phyloP scores from a whole-genome alignment of 371 early-diverging fungal species.

The Syncephalastrum sp. region DNA sequence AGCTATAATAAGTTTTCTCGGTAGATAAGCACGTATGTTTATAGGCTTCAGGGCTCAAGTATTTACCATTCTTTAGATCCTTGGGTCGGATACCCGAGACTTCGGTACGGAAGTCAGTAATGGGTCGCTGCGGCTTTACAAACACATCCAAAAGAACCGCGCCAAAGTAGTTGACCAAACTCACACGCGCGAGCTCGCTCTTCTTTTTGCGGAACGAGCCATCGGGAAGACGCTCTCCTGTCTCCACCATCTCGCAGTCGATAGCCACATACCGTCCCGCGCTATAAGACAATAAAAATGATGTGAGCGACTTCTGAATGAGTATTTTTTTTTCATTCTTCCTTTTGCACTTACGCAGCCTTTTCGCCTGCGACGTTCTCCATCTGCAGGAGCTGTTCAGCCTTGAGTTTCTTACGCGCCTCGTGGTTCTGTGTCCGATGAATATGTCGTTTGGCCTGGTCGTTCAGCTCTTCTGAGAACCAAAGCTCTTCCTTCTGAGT shows the following conservation, averaged over 20 bases:
- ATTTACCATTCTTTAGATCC: conserved; percentile 60
- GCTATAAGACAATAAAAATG: conserved; percentile 18
- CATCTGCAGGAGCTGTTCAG: conserved; percentile 33
- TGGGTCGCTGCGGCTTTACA: conserved; percentile 78
- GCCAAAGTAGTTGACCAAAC: conserved; percentile 92
- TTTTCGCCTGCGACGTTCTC: conserved; percentile 36
- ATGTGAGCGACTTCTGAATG: not conserved
- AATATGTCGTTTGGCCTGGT: conserved; percentile 47
- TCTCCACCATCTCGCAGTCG: conserved; percentile 99
- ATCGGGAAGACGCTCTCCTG: conserved; percentile 60
- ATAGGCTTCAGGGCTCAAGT: too few relatives aligned
- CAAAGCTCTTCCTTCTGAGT: conserved; percentile 46
- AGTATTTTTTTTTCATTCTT: not conserved
- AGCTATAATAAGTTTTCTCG: conserved; percentile 26
- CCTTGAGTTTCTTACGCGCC: conserved; percentile 16
- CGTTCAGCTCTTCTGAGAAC: conserved; percentile 60
- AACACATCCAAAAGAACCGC: conserved; percentile 82
- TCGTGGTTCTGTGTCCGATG: conserved; percentile 39
- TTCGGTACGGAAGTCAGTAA: conserved; percentile 91
- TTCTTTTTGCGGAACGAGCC: conserved; percentile 46
- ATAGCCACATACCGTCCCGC: conserved; percentile 88
- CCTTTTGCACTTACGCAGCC: conserved; percentile 33
- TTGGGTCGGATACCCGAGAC: conserved; percentile 91
- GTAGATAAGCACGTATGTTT: not conserved
- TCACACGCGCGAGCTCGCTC: conserved; percentile 88